Conservation (phyloP, 345 rosid species). For the Populus nigra region DNA sequence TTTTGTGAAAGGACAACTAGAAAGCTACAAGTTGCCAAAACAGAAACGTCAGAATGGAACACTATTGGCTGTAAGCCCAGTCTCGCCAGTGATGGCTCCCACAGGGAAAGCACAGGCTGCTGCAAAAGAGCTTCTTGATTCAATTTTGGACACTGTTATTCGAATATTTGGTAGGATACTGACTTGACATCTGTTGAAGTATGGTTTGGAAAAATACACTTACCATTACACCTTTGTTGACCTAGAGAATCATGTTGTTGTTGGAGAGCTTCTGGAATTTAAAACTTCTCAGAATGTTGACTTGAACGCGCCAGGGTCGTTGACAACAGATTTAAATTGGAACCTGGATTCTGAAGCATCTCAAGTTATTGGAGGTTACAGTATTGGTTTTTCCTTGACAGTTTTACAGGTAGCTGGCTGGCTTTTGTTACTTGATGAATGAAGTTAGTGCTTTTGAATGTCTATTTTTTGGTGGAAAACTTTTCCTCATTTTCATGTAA, state of each 20-base stretch:
- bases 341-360: conserved; percentile 74
- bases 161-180: conserved; percentile 74
- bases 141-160: conserved; percentile 75
- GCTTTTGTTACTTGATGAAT: background rate
- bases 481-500: conserved; percentile 9
- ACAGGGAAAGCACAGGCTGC: conserved; percentile 90
- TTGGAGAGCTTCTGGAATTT: conserved; percentile 87
- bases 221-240: background rate
- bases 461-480: background rate
- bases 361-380: conserved; percentile 89
- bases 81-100: conserved; percentile 94
- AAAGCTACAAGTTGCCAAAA: conserved; percentile 59
- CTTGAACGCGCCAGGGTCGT: conserved; percentile 63
- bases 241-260: conserved; percentile 84
- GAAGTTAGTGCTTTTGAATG: background rate
- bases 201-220: background rate
- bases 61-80: conserved; percentile 90
- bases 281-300: conserved; percentile 60
- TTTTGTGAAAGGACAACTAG: conserved; percentile 62
- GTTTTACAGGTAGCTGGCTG: conserved; percentile 72
- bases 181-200: conserved; percentile 4
- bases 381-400: conserved; percentile 87
- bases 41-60: conserved; percentile 80
- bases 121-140: conserved; percentile 87
- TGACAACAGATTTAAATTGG: conserved; percentile 60